Evolutionary conservation across 768 basidiomycete genomes (phyloP).

Genomic region (Boletus reticulatus): DNA sequence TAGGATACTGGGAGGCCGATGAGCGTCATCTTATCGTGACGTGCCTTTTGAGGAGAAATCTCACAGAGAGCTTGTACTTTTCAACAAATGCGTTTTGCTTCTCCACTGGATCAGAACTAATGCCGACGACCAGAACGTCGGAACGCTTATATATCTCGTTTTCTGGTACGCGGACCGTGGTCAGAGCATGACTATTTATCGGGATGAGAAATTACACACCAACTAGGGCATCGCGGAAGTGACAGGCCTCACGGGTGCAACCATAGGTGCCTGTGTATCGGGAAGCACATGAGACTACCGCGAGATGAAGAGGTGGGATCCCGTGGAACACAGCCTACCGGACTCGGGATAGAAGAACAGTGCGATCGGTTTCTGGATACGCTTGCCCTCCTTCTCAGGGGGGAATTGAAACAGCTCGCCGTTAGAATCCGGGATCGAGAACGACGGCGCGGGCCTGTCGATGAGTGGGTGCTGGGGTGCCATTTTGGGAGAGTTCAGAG

Average conservation of each 20-base stretch:
- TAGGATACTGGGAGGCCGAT: slow-evolving; percentile 55
- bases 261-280: slow-evolving; percentile 57
- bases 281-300: neutral
- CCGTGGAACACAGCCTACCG: slow-evolving; percentile 39
- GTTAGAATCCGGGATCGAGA: slow-evolving; percentile 64
- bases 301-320: neutral
- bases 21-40: neutral
- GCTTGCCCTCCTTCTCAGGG: slow-evolving; percentile 47
- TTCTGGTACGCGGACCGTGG: slow-evolving; percentile 36
- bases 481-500: slow-evolving; percentile 30
- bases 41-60: slow-evolving; percentile 14
- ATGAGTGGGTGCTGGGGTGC: slow-evolving; percentile 48
- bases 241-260: slow-evolving; percentile 80
- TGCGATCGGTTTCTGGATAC: slow-evolving; percentile 49
- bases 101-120: slow-evolving; percentile 69
- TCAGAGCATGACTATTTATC: neutral
- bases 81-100: slow-evolving; percentile 77
- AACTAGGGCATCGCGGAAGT: slow-evolving; percentile 75
- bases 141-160: slow-evolving; percentile 63
- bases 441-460: slow-evolving; percentile 60
- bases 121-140: slow-evolving; percentile 66
- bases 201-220: slow-evolving; percentile 38
- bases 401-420: slow-evolving; percentile 60
- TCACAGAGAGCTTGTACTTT: slow-evolving; percentile 62
- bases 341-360: slow-evolving; percentile 80